Conservation (phyloP, 192 early-diverging fungal genomes). For the Haplosporangium gracile region DNA sequence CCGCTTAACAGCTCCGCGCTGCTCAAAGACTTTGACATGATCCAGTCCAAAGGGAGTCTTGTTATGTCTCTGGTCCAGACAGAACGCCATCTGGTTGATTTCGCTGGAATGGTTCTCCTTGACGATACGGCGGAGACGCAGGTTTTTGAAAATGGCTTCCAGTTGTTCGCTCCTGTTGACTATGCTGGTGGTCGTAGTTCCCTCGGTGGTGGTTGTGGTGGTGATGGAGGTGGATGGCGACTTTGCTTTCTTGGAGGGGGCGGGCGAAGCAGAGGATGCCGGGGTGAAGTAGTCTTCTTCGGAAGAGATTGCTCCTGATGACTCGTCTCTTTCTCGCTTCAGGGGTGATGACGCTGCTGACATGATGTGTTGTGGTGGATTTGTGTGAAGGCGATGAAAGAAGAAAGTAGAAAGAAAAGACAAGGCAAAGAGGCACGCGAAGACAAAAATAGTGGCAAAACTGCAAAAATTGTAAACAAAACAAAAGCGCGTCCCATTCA, state of each 20-base stretch:
- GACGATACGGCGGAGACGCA: conserved; percentile 87
- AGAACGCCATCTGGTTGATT: conserved; percentile 81
- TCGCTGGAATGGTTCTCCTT: conserved; percentile 90
- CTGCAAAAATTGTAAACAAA: conserved; percentile 9
- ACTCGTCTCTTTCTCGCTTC: conserved; percentile 44
- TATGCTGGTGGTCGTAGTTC: background rate
- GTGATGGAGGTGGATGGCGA: conserved; percentile 14
- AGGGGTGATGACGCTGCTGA: conserved; percentile 39
- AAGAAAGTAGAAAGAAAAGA: conserved; percentile 5
- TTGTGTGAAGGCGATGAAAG: background rate
- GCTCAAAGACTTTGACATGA: conserved; percentile 76
- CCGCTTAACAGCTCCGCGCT: conserved; percentile 75
- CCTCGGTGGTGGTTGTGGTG: background rate
- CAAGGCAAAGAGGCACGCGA: background rate
- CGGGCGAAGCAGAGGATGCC: conserved; percentile 44
- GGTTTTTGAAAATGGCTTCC: conserved; percentile 76
- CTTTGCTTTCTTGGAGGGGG: conserved; percentile 44
- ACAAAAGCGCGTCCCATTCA: conserved; percentile 39
- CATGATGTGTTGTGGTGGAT: conserved; percentile 9
- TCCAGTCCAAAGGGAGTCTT: conserved; percentile 63
- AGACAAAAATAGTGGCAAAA: background rate
- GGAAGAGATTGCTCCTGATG: conserved; percentile 12
- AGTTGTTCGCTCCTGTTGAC: conserved; percentile 28
- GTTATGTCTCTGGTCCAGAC: conserved; percentile 75
- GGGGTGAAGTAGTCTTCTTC: conserved; percentile 51